Conservation (phyloP, 495 filamentous ascomycete species). For the Aspergillus indologenus region DNA sequence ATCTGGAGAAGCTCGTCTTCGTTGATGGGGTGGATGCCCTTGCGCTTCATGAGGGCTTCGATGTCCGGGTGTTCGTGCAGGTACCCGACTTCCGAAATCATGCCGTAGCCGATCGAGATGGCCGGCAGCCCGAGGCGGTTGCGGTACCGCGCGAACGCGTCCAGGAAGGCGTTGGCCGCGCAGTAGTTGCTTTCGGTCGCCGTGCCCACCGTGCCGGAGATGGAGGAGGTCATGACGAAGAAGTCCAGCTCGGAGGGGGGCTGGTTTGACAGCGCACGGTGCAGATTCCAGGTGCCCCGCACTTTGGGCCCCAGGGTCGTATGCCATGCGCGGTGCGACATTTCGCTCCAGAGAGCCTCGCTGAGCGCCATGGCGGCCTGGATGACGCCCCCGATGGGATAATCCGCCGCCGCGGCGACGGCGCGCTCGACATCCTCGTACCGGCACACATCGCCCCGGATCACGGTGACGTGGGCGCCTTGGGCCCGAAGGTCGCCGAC, state of each 20-base stretch:
- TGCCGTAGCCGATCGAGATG: constrained; percentile 18
- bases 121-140: constrained; percentile 6
- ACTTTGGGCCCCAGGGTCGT: constrained; percentile 1
- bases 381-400: constrained; percentile 6
- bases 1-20: constrained; percentile 37
- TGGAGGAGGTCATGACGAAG: constrained; percentile 43
- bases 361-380: constrained; percentile 9
- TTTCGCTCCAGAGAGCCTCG: neutral
- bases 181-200: constrained; percentile 57
- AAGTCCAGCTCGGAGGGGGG: neutral
- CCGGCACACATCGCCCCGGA: constrained; percentile 1
- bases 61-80: constrained; percentile 37
- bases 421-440: neutral
- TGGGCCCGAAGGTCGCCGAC: constrained; percentile 4
- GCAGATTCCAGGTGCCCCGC: constrained; percentile 10
- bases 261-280: constrained; percentile 1
- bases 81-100: constrained; percentile 27
- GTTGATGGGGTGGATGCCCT: constrained; percentile 26
- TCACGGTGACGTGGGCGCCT: constrained; percentile 2
- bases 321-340: constrained; percentile 7
- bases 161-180: constrained; percentile 22
- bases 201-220: constrained; percentile 50
- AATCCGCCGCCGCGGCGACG: neutral
- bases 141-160: constrained; percentile 25
- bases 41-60: constrained; percentile 26